Conservation (phyloP, 768 basidiomycete species). For the Pleurotus tuoliensis region DNA sequence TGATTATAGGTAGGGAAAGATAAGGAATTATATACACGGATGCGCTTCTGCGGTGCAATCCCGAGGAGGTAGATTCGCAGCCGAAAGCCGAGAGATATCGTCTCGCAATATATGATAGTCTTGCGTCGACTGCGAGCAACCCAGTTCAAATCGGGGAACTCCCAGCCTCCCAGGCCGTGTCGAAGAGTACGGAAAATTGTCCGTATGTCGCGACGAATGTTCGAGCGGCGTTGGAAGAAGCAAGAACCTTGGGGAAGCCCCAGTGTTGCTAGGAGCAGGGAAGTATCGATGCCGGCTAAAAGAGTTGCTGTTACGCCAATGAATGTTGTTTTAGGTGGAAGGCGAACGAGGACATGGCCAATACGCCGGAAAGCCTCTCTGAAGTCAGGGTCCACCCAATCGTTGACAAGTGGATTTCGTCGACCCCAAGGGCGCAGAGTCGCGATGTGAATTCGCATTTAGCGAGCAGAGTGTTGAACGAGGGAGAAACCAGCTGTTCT, state of each 20-base stretch:
- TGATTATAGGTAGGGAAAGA: not conserved
- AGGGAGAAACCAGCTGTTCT: constrained; percentile 17
- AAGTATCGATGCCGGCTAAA: not conserved
- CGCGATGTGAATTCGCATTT: constrained; percentile 13
- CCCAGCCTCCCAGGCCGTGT: constrained; percentile 12
- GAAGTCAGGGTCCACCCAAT: constrained; percentile 20
- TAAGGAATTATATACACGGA: not conserved
- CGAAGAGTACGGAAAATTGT: constrained; percentile 16
- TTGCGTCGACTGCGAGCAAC: constrained; percentile 13
- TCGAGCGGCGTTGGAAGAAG: constrained; percentile 20
- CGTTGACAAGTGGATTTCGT: constrained; percentile 23
- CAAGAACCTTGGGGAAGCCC: constrained; percentile 14
- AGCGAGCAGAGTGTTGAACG: constrained; percentile 15
- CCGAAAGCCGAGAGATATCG: constrained; percentile 19
- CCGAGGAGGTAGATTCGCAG: constrained; percentile 18
- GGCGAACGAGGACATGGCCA: constrained; percentile 15
- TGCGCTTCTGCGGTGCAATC: not conserved
- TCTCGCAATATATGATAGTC: constrained; percentile 23
- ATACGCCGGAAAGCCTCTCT: constrained; percentile 17
- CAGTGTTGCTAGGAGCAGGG: not conserved
- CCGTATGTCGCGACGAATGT: constrained; percentile 20
- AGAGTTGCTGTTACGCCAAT: not conserved
- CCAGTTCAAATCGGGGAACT: constrained; percentile 23
- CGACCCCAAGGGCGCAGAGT: constrained; percentile 20
- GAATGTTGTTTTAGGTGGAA: not conserved